These are phyloP conservation scores for Penicillium silybi DNA, from an alignment of 495 filamentous ascomycete genomes.

Conservation along the genomic window DNA sequence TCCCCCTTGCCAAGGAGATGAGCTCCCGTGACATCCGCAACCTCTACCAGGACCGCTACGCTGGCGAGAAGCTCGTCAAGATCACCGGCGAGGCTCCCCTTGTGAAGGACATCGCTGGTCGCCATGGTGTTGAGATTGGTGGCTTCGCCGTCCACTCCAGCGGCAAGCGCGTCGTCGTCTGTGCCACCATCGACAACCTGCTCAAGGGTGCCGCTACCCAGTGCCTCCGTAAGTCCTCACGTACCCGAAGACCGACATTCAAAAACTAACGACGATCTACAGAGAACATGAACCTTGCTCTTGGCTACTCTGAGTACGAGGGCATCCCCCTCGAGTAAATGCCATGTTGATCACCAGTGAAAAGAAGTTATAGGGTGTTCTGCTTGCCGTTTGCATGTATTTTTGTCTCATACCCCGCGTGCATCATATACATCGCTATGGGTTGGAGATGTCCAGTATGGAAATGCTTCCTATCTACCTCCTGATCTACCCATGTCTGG, in stretches of 20 bases:
- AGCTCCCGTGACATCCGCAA: conserved; percentile 88
- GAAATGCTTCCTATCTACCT: neutral
- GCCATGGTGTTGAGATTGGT: conserved; percentile 92
- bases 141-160: conserved; percentile 87
- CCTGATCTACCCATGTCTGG: conserved; percentile 1
- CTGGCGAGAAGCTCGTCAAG: conserved; percentile 91
- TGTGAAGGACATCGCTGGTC: conserved; percentile 85
- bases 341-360: conserved; percentile 8
- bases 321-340: conserved; percentile 71
- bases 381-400: conserved; percentile 16
- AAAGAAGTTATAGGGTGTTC: conserved; percentile 20
- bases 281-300: conserved; percentile 97
- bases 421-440: conserved; percentile 29
- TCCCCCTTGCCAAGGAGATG: conserved; percentile 81
- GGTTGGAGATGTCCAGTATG: conserved; percentile 24
- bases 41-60: conserved; percentile 93
- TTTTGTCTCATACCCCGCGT: conserved; percentile 32
- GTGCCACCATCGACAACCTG: conserved; percentile 96
- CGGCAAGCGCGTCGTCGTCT: conserved; percentile 88
- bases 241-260: neutral
- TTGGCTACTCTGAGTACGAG: conserved; percentile 90
- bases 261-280: conserved; percentile 9
- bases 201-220: conserved; percentile 96
- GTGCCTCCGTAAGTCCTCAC: conserved; percentile 74
- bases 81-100: conserved; percentile 81